Evolutionary conservation across 345 rosid genomes (phyloP).

Genomic region (Citrus trifoliata): DNA sequence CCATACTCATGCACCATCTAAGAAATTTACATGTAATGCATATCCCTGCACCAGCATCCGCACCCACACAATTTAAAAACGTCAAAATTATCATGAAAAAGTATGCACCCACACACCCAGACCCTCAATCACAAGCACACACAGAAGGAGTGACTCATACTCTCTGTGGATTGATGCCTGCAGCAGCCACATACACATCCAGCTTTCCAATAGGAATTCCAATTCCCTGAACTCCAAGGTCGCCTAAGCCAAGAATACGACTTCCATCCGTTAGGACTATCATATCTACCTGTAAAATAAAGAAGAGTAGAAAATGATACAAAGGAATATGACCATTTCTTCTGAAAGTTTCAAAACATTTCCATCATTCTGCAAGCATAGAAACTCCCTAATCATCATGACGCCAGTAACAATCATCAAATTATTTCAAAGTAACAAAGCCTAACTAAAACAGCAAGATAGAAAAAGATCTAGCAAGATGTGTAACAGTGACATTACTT

Average conservation of each 20-base stretch:
- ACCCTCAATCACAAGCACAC: background rate
- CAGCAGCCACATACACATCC: constrained; percentile 98
- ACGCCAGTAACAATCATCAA: background rate
- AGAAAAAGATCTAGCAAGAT: background rate
- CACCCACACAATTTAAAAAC: background rate
- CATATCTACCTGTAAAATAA: constrained; percentile 83
- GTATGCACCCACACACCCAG: background rate
- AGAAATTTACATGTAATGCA: background rate
- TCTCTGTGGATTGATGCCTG: constrained; percentile 93
- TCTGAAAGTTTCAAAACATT: background rate
- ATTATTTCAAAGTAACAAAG: background rate
- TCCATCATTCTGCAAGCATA: background rate
- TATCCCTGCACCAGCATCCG: background rate
- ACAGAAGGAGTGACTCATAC: constrained; percentile 36
- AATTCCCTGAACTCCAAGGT: constrained; percentile 98
- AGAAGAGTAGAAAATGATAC: constrained; percentile 4
- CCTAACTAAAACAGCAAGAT: background rate
- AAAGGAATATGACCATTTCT: background rate
- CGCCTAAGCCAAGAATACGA: constrained; percentile 96
- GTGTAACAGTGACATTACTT: background rate
- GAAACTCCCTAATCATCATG: background rate
- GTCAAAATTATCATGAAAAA: background rate
- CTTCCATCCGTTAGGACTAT: constrained; percentile 96
- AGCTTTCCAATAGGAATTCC: constrained; percentile 97
- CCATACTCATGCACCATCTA: background rate